phyloP scores from a whole-genome alignment of 352 stramenopile species.

The Phytophthora pini region DNA sequence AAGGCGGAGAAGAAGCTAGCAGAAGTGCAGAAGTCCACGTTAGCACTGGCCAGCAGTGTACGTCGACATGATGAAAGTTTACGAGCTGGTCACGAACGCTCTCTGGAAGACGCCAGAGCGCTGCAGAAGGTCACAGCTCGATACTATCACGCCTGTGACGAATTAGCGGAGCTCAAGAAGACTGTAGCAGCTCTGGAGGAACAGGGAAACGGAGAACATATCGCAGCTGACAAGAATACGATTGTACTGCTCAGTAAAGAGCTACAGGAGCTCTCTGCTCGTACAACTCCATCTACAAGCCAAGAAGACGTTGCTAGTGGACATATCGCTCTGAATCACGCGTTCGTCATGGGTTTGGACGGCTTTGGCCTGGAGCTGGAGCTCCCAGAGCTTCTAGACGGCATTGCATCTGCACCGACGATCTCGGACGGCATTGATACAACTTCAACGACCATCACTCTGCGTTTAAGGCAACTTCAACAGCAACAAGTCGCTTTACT shows the following conservation, averaged over 20 bases:
- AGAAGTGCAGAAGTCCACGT: constrained; percentile 59
- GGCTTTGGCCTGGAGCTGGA: constrained; percentile 36
- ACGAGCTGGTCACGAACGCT: constrained; percentile 63
- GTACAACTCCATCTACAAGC: background rate
- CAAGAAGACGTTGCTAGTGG: constrained; percentile 16
- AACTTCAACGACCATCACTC: constrained; percentile 18
- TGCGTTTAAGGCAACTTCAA: constrained; percentile 36
- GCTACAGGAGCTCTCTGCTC: constrained; percentile 55
- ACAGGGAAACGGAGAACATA: constrained; percentile 68
- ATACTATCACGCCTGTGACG: constrained; percentile 75
- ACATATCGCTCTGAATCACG: constrained; percentile 33
- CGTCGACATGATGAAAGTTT: constrained; percentile 79
- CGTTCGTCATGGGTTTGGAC: constrained; percentile 48
- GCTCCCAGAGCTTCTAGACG: constrained; percentile 40
- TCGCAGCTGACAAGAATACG: constrained; percentile 69
- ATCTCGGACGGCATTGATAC: constrained; percentile 26
- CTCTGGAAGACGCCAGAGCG: constrained; percentile 54
- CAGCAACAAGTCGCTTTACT: constrained; percentile 28
- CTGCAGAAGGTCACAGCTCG: constrained; percentile 62
- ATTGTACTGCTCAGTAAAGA: constrained; percentile 68
- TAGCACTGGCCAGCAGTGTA: constrained; percentile 67
- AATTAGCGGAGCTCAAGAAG: constrained; percentile 75
- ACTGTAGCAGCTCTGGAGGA: constrained; percentile 74
- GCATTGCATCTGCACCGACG: constrained; percentile 15
- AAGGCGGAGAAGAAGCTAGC: constrained; percentile 40